Percentiles rank a stretch among this genome's conserved stretches.
Evolutionary conservation across 176 grass and related monocot species (phyloP).

Genomic region (Carex kokanica): DNA sequence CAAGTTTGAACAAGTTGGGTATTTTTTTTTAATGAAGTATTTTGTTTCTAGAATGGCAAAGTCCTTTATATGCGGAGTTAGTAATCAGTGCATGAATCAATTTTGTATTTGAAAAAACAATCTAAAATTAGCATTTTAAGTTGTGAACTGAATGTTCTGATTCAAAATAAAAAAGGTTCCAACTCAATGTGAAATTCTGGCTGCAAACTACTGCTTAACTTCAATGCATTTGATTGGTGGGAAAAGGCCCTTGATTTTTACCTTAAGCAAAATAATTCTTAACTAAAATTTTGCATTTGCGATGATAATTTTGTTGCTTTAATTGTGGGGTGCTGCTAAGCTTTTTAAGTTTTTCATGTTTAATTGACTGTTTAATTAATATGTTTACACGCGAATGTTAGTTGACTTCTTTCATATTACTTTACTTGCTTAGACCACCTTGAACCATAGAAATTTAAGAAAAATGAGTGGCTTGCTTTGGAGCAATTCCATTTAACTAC

Average conservation of each 20-base stretch:
- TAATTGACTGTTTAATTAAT: not conserved
- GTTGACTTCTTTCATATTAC: not conserved
- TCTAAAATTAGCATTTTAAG: not conserved
- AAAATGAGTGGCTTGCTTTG: not conserved
- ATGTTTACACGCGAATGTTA: not conserved
- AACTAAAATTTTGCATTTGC: not conserved
- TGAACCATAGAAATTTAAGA: not conserved
- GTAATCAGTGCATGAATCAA: not conserved
- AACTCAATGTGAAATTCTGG: not conserved
- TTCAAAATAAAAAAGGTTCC: too few relatives aligned
- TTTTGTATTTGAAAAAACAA: not conserved
- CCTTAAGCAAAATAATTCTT: not conserved
- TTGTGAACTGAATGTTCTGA: not conserved
- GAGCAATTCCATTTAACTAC: slow-evolving; percentile 15
- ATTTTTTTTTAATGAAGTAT: slow-evolving; percentile 8
- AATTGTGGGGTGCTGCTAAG: not conserved
- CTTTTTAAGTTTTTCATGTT: not conserved
- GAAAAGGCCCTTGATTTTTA: not conserved
- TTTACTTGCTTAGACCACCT: not conserved
- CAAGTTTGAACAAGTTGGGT: slow-evolving; percentile 56
- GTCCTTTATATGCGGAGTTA: not conserved
- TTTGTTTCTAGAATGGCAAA: slow-evolving; percentile 10
- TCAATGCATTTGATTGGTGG: not conserved
- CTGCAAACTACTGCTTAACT: not conserved
- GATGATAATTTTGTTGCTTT: not conserved